These are phyloP conservation scores for Starmerella stigmatis DNA, from an alignment of 805 yeast genomes.

Conservation along the genomic window DNA sequence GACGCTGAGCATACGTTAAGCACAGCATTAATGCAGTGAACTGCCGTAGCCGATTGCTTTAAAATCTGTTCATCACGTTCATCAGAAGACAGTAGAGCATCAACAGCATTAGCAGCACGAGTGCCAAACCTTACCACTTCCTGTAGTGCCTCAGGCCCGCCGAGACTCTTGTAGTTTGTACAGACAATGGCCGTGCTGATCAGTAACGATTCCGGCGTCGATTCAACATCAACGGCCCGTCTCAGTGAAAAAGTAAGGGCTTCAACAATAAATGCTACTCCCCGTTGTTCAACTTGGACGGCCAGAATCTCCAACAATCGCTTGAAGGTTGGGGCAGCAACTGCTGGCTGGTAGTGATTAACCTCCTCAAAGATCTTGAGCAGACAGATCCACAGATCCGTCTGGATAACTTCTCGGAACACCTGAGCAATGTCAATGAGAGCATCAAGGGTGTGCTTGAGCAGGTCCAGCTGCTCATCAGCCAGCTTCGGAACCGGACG, in stretches of 20 bases:
- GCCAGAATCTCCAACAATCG: conserved; percentile 31
- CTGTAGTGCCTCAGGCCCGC: conserved; percentile 5
- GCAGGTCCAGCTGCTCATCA: conserved; percentile 28
- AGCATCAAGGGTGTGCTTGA: conserved; percentile 41
- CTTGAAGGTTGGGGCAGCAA: conserved; percentile 45
- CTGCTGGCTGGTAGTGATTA: conserved; percentile 31
- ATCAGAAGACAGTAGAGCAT: background rate
- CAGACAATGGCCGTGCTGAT: conserved; percentile 19
- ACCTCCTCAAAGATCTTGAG: conserved; percentile 48
- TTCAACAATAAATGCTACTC: conserved; percentile 12
- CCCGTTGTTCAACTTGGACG: conserved; percentile 15
- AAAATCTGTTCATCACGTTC: background rate
- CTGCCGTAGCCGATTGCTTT: conserved; percentile 32
- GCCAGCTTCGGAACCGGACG: conserved; percentile 20
- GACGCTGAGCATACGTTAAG: conserved; percentile 27
- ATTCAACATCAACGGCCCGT: conserved; percentile 14
- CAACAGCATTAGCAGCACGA: conserved; percentile 24
- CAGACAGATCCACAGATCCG: conserved; percentile 62
- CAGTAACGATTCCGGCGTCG: conserved; percentile 14
- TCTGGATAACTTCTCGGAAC: conserved; percentile 58
- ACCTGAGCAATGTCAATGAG: conserved; percentile 52
- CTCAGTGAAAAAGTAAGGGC: conserved; percentile 18
- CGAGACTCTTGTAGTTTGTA: conserved; percentile 15
- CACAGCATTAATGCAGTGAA: conserved; percentile 55
- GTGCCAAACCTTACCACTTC: conserved; percentile 12